Evolutionary conservation across 1,284 basidiomycete genomes (phyloP), one percentile per base, ranked within the genome.

Genomic region (Ceratobasidium sp.): DNA sequence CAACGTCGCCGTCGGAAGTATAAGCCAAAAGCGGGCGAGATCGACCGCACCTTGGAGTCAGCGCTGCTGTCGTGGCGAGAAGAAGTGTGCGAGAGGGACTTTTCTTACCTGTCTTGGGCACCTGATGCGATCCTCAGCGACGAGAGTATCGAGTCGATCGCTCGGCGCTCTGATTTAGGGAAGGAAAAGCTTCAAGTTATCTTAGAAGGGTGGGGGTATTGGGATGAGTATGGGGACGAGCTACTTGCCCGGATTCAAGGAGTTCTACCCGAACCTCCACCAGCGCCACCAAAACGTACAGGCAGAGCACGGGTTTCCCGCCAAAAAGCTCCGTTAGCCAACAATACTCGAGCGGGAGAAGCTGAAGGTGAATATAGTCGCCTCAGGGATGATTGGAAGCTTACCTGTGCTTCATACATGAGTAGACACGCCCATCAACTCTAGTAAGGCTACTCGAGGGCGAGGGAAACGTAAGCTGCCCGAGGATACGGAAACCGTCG

Each of bases 21-120:
- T 44, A 66, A 66, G 15, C 18, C 63, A 42, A 66, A 66, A 26
- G 44, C 40, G 9, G 40, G 33, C 40, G 42, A 66, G 23, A 42
- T 66, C 28, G 23, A 66, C 26, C 18, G 44, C 12, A 20, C 40
- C n/a, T 7, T 66, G 15, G 40, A 66, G 15, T 46, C n/a, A 20
- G 63, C 63, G 9, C 20, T 66, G 9, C 12, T 66, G 39, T 23
- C n/a, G 18, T 66, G 63, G 63, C 63, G 42, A 44, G 63, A 66
- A 66, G 40, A 66, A n/a, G 40, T 66, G n/a, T 66, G 63, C 42
- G 18, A 44, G 40, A 42, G 63, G 39, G 63, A 66, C 42, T 66
- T 39, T 42, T 26, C 63, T 13, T 46, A 66, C 63, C 40, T 23
- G 44, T 66, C 44, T n/a, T 66, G 63, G 63, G 40, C 63, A 26